Base-by-base conservation (phyloP, 148 eudicot species). In the Vaccinium vitisidaea region DNA sequence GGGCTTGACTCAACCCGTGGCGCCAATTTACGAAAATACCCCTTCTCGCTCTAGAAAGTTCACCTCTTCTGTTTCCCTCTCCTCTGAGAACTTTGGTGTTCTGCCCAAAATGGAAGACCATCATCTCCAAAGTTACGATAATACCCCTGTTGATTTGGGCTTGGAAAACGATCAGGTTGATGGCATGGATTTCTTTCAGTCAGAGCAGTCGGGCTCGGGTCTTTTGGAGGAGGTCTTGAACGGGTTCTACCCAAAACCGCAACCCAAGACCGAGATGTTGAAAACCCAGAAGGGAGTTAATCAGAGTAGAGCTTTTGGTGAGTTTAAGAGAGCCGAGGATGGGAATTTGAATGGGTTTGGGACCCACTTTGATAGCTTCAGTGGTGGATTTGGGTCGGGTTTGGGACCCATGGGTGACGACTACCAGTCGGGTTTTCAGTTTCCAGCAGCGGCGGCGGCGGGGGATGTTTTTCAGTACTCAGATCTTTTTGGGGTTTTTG, bases 211-310 rank as follows among this genome's bases (percentile, higher is more conserved):
- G 4, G 87, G 88, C 86, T 91, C 95, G 1, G 95, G 95, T 5
- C 67, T 91, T 23, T 56, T 93, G 48, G 85, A 91, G n/a, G 93
- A 93, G 71, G 86, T 88, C 25, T 23, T 91, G 4, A 61, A 82
- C 25, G 92, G 92, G 46, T 93, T 91, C 61, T 93, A 85, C 86
- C 95, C 93, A 0, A 93, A 90, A 52, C 87, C 89, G 39, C n/a
- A 79, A 12, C 53, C 13, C 1, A 70, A 82, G 12, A 8, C 27
- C 1, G 87, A 81, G 52, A 32, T 83, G 4, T 50, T 63, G 8
- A 55, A 49, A 21, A 8, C 85, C 25, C 73, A 19, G 19, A 46
- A 46, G 15, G 81, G 3, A 1, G 27, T 6, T 13, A 67, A 10
- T 21, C 50, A 10, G 48, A 80, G 8, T 19, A 0, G 15, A 2